Percentiles rank a stretch among this genome's conserved stretches.
phyloP scores from a whole-genome alignment of 1,284 basidiomycete species.

The Afroboletus lepidellus region DNA sequence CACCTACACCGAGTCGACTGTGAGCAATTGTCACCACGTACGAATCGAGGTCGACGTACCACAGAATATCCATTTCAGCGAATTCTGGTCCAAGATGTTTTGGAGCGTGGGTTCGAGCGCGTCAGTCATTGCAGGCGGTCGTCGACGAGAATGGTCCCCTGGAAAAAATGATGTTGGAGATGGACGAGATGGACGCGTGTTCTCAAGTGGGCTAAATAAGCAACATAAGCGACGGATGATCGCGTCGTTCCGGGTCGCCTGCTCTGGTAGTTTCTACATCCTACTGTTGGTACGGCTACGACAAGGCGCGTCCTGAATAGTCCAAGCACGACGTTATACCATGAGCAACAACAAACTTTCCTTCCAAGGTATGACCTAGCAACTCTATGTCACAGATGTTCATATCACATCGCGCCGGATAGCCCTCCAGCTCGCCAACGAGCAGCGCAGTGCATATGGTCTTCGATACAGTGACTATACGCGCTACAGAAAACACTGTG shows the following conservation, averaged over 20 bases:
- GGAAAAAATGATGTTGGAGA: slow-evolving; percentile 7
- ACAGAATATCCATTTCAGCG: slow-evolving; percentile 94
- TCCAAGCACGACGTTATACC: background rate
- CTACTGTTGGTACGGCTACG: slow-evolving; percentile 19
- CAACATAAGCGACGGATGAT: slow-evolving; percentile 20
- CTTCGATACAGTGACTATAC: slow-evolving; percentile 85
- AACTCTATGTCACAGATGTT: background rate
- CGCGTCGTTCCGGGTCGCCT: background rate
- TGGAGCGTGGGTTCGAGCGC: slow-evolving; percentile 78
- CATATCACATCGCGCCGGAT: slow-evolving; percentile 11
- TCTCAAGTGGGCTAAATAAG: slow-evolving; percentile 1
- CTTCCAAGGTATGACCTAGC: slow-evolving; percentile 36
- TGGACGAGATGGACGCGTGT: slow-evolving; percentile 23
- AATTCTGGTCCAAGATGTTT: slow-evolving; percentile 86
- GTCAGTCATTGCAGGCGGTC: slow-evolving; percentile 44
- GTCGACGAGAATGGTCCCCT: slow-evolving; percentile 2
- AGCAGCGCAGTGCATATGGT: slow-evolving; percentile 89
- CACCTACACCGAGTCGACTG: slow-evolving; percentile 53
- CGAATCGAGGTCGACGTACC: slow-evolving; percentile 56
- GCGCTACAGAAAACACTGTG: slow-evolving; percentile 83
- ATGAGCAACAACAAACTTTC: slow-evolving; percentile 33
- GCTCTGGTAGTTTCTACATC: slow-evolving; percentile 24
- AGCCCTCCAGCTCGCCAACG: slow-evolving; percentile 83
- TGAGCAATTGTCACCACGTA: slow-evolving; percentile 7
- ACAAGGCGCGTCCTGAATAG: background rate